phyloP scores from a whole-genome alignment of 2,329 filamentous ascomycete genomes.

The Biscogniauxia sp. region DNA sequence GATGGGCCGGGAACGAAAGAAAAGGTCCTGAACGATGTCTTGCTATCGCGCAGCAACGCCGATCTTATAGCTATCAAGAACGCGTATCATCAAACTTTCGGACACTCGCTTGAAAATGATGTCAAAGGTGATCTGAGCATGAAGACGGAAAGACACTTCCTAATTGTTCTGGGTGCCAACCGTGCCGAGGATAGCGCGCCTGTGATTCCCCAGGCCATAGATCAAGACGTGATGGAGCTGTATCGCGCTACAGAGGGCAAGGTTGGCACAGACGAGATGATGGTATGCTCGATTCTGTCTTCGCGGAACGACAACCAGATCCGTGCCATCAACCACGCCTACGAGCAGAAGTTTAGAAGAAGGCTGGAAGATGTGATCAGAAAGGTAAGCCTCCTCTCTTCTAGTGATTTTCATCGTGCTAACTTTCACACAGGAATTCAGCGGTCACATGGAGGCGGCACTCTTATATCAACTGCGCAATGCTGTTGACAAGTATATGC shows the following conservation, averaged over 20 bases:
- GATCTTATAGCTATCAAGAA: slow-evolving; percentile 84
- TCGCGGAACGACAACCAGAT: slow-evolving; percentile 79
- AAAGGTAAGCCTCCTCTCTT: slow-evolving; percentile 44
- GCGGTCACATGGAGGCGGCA: slow-evolving; percentile 87
- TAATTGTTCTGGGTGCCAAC: slow-evolving; percentile 72
- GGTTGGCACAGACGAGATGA: slow-evolving; percentile 69
- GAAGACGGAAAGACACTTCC: slow-evolving; percentile 83
- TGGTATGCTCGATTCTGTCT: slow-evolving; percentile 76
- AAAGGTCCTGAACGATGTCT: slow-evolving; percentile 76
- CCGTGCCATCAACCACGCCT: slow-evolving; percentile 73
- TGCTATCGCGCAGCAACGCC: slow-evolving; percentile 80
- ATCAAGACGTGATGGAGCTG: slow-evolving; percentile 72
- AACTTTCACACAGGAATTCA: slow-evolving; percentile 61
- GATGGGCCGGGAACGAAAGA: slow-evolving; percentile 85
- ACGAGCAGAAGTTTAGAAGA: slow-evolving; percentile 69
- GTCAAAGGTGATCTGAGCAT: slow-evolving; percentile 77
- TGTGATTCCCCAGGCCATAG: slow-evolving; percentile 68
- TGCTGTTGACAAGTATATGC: slow-evolving; percentile 77
- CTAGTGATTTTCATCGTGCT: slow-evolving; percentile 1
- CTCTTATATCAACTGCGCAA: slow-evolving; percentile 75
- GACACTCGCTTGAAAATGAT: slow-evolving; percentile 64
- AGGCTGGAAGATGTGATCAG: slow-evolving; percentile 71
- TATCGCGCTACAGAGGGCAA: slow-evolving; percentile 75
- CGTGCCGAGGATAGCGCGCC: slow-evolving; percentile 77
- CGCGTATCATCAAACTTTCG: slow-evolving; percentile 68